These are phyloP conservation scores for Fennellomyces sp. DNA, from an alignment of 371 early-diverging fungal species.

Conservation along the genomic window DNA sequence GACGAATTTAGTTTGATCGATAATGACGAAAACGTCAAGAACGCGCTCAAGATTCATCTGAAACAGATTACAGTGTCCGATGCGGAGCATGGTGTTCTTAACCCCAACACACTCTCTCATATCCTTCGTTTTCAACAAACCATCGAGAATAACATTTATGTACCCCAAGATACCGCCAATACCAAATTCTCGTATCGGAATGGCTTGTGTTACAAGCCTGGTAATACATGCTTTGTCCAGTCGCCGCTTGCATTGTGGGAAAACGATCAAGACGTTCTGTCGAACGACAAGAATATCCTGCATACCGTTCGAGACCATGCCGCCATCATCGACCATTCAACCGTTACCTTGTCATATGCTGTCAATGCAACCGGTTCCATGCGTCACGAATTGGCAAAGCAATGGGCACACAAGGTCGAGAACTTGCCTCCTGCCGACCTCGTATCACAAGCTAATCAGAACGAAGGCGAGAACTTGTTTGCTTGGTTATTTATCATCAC, in stretches of 20 bases:
- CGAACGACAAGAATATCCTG: conserved; percentile 12
- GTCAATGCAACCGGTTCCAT: conserved; percentile 59
- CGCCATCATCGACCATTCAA: conserved; percentile 10
- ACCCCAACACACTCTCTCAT: conserved; percentile 28
- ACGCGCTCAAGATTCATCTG: conserved; percentile 54
- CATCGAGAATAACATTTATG: conserved; percentile 53
- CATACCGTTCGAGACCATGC: background rate
- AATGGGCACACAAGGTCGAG: conserved; percentile 57
- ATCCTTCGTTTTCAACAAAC: conserved; percentile 50
- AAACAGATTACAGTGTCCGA: conserved; percentile 56
- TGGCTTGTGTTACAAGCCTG: conserved; percentile 41
- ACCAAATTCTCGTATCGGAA: conserved; percentile 35
- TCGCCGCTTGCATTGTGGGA: conserved; percentile 47
- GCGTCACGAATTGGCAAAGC: conserved; percentile 41
- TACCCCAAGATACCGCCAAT: conserved; percentile 26
- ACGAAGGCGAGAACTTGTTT: conserved; percentile 30
- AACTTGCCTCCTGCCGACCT: conserved; percentile 33
- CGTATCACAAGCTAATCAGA: conserved; percentile 18
- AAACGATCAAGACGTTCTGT: conserved; percentile 25
- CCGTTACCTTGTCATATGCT: conserved; percentile 55
- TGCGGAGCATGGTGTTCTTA: conserved; percentile 12
- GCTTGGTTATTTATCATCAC: conserved; percentile 50
- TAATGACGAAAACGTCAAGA: conserved; percentile 20
- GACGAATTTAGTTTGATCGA: background rate
- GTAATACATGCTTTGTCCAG: conserved; percentile 29